phyloP scores from a whole-genome alignment of 805 yeast genomes.

The Metschnikowia rubicola region DNA sequence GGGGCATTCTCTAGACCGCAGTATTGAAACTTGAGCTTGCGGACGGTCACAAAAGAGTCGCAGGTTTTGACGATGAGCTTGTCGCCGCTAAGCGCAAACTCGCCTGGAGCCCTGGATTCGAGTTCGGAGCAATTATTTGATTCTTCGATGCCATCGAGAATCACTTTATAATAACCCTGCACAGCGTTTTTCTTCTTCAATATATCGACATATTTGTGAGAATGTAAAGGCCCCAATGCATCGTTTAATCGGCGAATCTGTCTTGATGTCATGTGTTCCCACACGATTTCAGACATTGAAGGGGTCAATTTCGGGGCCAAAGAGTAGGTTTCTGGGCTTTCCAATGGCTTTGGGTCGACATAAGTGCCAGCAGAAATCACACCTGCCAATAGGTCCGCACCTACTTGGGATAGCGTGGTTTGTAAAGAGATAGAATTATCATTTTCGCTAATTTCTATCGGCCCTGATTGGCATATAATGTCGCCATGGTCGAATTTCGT shows the following conservation, averaged over 20 bases:
- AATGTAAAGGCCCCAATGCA: constrained; percentile 55
- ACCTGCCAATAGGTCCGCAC: constrained; percentile 54
- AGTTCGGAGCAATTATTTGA: not conserved
- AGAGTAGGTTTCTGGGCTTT: constrained; percentile 32
- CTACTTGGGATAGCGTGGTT: constrained; percentile 51
- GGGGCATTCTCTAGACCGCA: constrained; percentile 43
- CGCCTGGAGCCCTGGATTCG: constrained; percentile 19
- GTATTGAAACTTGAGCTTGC: constrained; percentile 52
- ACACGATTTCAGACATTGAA: constrained; percentile 40
- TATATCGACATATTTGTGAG: constrained; percentile 38
- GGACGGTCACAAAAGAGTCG: constrained; percentile 40
- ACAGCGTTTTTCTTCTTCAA: constrained; percentile 26
- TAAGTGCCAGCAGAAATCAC: constrained; percentile 38
- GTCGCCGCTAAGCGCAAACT: constrained; percentile 16
- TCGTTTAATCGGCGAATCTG: constrained; percentile 41
- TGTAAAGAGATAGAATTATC: constrained; percentile 49
- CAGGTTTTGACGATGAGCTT: constrained; percentile 40
- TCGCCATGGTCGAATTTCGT: constrained; percentile 78
- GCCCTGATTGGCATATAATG: constrained; percentile 56
- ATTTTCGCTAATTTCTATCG: constrained; percentile 33
- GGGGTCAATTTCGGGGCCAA: constrained; percentile 57
- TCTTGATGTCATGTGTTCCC: constrained; percentile 40
- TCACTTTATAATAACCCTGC: constrained; percentile 36
- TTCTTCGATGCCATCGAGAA: constrained; percentile 39
- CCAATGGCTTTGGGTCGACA: not conserved